Base-by-base conservation (phyloP, 768 basidiomycete species). In the Cyclocybe aegerita region DNA sequence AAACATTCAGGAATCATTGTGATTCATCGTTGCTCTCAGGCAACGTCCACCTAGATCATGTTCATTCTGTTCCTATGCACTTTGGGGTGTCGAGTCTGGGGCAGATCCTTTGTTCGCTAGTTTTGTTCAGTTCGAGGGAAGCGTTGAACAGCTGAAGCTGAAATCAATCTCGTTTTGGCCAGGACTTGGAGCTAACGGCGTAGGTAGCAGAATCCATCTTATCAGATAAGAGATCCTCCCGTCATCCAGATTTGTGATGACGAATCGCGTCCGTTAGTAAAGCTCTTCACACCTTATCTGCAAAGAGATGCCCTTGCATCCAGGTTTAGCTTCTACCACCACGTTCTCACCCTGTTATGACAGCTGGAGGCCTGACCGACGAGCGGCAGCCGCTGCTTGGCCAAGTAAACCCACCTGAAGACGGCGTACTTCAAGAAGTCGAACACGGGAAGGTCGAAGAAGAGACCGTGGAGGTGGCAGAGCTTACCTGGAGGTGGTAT, bases 331-430 rank as follows among this genome's bases (percentile, higher is more conserved):
- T 5, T 15, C 36, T 11, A 3, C 36, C 36, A 37, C 36, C 36
- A 37, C 36, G 11, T 37, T 37, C 40, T 41, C n/a, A 5, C 12
- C 15, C 40, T 5, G 29, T 14, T 14, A 11, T 11, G 36, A 37
- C 11, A 15, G 29, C 15, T 41, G 40, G 15, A 15, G 1, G 16
- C 40, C 12, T 15, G 40, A 12, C 17, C 17, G 59, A 60, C 52
- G 63, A 66, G 47, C 46, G 55, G 16, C 63, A 65, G 40, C 65
- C 65, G 7, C 49, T 66, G 23, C 60, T 66, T 10, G 32, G 32
- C 7, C 33, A 36, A 31, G 36, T 37, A 30, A 48, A 33, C 3
- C 43, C 48, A 14, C 35, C 46, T 12, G 41, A 38, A 15, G 41
- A 29, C 14, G 46, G 43, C 46, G 47, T 37, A 23, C 23, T 23